These are phyloP conservation scores for Heliamphora exappendiculata DNA, from an alignment of 148 eudicot species.

Conservation along the genomic window DNA sequence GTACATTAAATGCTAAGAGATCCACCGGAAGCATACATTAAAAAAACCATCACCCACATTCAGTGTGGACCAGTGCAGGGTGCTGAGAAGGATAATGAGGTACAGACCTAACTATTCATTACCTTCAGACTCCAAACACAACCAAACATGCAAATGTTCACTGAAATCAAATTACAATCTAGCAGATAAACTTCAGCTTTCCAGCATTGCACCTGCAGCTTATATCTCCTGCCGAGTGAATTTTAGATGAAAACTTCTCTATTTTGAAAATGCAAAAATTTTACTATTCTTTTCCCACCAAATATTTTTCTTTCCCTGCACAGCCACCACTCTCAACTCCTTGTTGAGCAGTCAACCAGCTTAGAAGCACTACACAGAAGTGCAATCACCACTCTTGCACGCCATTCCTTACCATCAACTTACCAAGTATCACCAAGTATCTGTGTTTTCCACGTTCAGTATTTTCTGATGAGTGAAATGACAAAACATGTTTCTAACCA, in stretches of 20 bases:
- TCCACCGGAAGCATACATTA: neutral
- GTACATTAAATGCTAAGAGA: neutral
- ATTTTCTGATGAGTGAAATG: neutral
- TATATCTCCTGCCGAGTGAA: neutral
- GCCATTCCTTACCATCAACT: no score
- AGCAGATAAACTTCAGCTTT: neutral
- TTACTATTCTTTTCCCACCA: neutral
- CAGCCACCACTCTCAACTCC: neutral
- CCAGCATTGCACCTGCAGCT: neutral
- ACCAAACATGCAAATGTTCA: neutral
- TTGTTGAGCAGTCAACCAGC: neutral
- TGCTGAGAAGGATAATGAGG: neutral
- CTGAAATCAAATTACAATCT: neutral
- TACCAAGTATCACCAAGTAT: neutral
- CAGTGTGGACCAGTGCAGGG: neutral
- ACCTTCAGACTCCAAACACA: neutral
- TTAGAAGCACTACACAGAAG: neutral
- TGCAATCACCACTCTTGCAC: neutral
- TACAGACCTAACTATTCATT: neutral
- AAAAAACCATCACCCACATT: neutral
- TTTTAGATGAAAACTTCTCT: no score
- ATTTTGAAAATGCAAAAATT: no score
- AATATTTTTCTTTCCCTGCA: slow-evolving; percentile 2
- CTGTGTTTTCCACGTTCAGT: neutral
- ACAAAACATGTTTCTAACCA: neutral